Conservation (phyloP, 1,284 basidiomycete species). For the Melanopsichium pennsylvanicum region DNA sequence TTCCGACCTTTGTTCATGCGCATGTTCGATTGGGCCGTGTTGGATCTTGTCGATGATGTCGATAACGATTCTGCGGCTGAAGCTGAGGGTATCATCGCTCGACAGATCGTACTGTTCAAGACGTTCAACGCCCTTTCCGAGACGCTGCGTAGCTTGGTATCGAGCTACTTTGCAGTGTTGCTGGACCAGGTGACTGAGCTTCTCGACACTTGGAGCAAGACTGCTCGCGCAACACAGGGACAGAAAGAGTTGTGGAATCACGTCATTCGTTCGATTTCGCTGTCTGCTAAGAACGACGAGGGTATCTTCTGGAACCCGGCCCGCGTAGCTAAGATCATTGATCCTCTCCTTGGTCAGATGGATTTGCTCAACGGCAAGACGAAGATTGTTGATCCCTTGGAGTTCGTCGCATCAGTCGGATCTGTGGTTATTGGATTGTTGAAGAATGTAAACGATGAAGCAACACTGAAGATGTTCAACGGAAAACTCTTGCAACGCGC, state of each 20-base stretch:
- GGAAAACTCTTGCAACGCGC: conserved; percentile 80
- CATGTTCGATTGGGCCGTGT: conserved; percentile 93
- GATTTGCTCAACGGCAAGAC: conserved; percentile 9
- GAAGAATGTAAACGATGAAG: conserved; percentile 71
- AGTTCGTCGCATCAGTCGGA: conserved; percentile 11
- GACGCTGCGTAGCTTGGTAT: conserved; percentile 52
- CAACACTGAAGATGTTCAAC: conserved; percentile 80
- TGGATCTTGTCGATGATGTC: conserved; percentile 69
- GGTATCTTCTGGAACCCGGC: conserved; percentile 89
- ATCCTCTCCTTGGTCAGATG: conserved; percentile 75
- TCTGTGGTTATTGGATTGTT: conserved; percentile 70
- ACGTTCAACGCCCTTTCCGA: conserved; percentile 51
- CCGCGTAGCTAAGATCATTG: conserved; percentile 74
- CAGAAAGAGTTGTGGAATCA: conserved; percentile 72
- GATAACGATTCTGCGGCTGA: conserved; percentile 20
- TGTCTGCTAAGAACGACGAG: conserved; percentile 81
- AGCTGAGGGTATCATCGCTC: conserved; percentile 47
- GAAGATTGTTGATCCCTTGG: conserved; percentile 4
- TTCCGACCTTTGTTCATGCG: conserved; percentile 93
- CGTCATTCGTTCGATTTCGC: conserved; percentile 74
- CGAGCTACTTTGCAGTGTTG: conserved; percentile 68
- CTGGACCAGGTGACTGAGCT: conserved; percentile 76
- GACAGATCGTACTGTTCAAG: conserved; percentile 58
- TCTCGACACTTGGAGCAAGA: conserved; percentile 68
- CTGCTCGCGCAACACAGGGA: conserved; percentile 21